phyloP scores from a whole-genome alignment of 1,284 basidiomycete genomes.

The Singerocomus inundabilis region DNA sequence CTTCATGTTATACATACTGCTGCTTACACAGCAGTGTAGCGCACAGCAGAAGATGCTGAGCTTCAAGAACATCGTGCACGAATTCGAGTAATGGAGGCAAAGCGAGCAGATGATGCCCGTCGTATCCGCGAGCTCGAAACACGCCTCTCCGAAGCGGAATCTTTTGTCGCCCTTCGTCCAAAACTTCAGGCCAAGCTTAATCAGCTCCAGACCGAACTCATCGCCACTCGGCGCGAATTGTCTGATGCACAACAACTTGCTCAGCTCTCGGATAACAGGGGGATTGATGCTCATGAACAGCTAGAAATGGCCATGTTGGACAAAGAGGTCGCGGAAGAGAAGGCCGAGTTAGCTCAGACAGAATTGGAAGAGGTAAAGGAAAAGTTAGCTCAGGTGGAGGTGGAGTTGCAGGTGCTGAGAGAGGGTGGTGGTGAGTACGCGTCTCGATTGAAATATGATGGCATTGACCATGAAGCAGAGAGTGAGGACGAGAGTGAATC shows the following conservation, averaged over 20 bases:
- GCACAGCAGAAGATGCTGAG: constrained; percentile 48
- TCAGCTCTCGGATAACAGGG: constrained; percentile 56
- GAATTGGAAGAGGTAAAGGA: constrained; percentile 81
- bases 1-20: constrained; percentile 27
- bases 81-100: constrained; percentile 81
- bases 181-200: constrained; percentile 89
- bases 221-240: constrained; percentile 61
- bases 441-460: constrained; percentile 3
- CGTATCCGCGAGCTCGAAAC: constrained; percentile 84
- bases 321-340: constrained; percentile 96
- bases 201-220: constrained; percentile 75
- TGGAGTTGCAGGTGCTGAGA: constrained; percentile 80
- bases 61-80: constrained; percentile 83
- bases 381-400: constrained; percentile 75
- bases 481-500: constrained; percentile 42
- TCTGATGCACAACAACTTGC: constrained; percentile 66
- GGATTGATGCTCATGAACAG: constrained; percentile 80
- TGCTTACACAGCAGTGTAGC: constrained; percentile 21
- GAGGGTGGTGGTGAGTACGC: constrained; percentile 41
- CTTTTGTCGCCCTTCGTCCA: constrained; percentile 80
- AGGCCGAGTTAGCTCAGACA: constrained; percentile 75
- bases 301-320: constrained; percentile 95
- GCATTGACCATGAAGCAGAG: constrained; percentile 20
- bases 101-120: constrained; percentile 83
- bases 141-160: constrained; percentile 78